Percentiles rank a stretch among this genome's conserved stretches.
phyloP scores from a whole-genome alignment of 257 asterid genomes.

The Fraxinus cuspidata region DNA sequence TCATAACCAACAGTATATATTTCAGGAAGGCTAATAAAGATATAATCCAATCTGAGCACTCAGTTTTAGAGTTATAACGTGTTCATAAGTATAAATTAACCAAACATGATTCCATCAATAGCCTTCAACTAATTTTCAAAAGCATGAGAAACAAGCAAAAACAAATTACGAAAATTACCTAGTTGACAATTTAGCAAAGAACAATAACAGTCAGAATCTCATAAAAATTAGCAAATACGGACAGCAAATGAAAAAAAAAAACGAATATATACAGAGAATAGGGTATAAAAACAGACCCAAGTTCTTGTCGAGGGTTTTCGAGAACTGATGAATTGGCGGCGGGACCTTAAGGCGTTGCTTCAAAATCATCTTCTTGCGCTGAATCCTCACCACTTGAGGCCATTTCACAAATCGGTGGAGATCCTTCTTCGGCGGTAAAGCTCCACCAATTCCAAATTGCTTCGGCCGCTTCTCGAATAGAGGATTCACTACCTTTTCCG shows the following conservation, averaged over 20 bases:
- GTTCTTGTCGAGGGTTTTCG: conserved; percentile 53
- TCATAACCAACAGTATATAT: background rate
- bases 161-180: background rate
- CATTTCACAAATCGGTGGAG: conserved; percentile 57
- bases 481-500: conserved; percentile 45
- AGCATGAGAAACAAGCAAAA: background rate
- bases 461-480: conserved; percentile 58
- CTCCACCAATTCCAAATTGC: conserved; percentile 61
- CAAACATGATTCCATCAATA: background rate
- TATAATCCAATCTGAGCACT: background rate
- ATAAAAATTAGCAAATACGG: background rate
- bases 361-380: conserved; percentile 52
- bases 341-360: conserved; percentile 50
- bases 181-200: background rate
- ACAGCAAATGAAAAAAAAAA: background rate
- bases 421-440: conserved; percentile 58
- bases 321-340: conserved; percentile 59
- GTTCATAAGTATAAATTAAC: background rate
- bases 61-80: background rate
- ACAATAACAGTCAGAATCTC: background rate
- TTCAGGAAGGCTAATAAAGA: background rate
- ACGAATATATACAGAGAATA: background rate
- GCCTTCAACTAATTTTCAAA: background rate
- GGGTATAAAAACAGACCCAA: conserved; percentile 29
- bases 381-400: conserved; percentile 65